Base-by-base conservation (phyloP, 768 basidiomycete species). In the Naematelia aurantialba region DNA sequence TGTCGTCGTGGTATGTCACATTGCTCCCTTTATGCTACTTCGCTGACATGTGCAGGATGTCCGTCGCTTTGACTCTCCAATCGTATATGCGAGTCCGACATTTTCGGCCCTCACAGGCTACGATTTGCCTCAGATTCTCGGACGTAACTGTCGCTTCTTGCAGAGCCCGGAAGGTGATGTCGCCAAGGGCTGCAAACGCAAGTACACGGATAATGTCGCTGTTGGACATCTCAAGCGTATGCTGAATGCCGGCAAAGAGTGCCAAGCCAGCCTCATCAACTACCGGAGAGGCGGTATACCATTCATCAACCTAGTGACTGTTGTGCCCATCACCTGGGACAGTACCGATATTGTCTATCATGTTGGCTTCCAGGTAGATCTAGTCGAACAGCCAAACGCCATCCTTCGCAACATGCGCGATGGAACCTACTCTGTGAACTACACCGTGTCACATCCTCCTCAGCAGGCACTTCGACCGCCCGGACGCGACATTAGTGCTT, bases 321-420 rank as follows among this genome's bases (percentile, higher is more conserved):
- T 97, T 68, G 88, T 98, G 34, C 94, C 96, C 17, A 83, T 97
- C 59, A 74, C 81, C 0, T 89, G 87, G 63, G 81, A 84, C 45
- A 86, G 81, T 34, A 84, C 85, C 55, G 87, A 93, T 46, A 82
- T 89, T 42, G 85, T 84, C 8, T 94, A 88, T 73, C 87, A 89
- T 68, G 87, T 99, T 52, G 96, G 96, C 0, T 98, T 99, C 81
- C 92, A 99, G 78, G 88, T 96, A 56, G 91, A 97, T 77, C 80
- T 99, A 50, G 85, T 85, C 17, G 85, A 87, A 68, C 91, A 93
- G 78, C 91, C 91, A 1, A 85, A 85, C 65, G 84, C 84, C 1
- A 92, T 96, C 60, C 78, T 92, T 54, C 83, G 87, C 64, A 89
- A 86, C 73, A 81, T 92, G 54, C 79, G 82, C 19, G 85, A 89